phyloP scores from a whole-genome alignment of 495 filamentous ascomycete species.

The Xylaria longipes region DNA sequence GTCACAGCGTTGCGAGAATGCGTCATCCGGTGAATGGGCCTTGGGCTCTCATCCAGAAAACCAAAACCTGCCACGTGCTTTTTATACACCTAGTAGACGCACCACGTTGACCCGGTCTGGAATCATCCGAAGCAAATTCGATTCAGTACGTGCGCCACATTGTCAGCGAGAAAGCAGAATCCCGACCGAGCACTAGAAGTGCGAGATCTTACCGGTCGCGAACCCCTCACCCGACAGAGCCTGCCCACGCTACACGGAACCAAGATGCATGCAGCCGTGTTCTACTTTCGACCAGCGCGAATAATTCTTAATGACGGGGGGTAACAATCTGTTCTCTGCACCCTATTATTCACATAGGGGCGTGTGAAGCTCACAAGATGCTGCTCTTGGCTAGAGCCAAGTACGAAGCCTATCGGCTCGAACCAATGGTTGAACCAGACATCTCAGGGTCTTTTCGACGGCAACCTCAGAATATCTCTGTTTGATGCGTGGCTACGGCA shows the following conservation, averaged over 20 bases:
- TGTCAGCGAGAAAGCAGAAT: background rate
- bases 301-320: background rate
- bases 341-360: background rate
- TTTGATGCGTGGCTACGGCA: constrained; percentile 19
- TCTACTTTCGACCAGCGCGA: background rate
- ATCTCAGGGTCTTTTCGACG: background rate
- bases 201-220: background rate
- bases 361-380: background rate
- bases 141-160: background rate
- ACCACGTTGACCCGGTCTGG: background rate
- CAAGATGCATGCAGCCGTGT: constrained; percentile 12
- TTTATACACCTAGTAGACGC: background rate
- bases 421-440: background rate
- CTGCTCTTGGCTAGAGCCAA: background rate
- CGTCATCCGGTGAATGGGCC: background rate
- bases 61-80: background rate
- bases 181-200: background rate
- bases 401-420: background rate
- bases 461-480: constrained; percentile 9
- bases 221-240: constrained; percentile 1
- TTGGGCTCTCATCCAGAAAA: background rate
- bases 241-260: background rate
- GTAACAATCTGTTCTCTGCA: background rate
- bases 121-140: background rate
- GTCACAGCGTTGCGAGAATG: background rate